Evolutionary conservation across 257 asterid genomes (phyloP), one percentile per base, ranked within the genome.

Genomic region (Prunella vulgaris): DNA sequence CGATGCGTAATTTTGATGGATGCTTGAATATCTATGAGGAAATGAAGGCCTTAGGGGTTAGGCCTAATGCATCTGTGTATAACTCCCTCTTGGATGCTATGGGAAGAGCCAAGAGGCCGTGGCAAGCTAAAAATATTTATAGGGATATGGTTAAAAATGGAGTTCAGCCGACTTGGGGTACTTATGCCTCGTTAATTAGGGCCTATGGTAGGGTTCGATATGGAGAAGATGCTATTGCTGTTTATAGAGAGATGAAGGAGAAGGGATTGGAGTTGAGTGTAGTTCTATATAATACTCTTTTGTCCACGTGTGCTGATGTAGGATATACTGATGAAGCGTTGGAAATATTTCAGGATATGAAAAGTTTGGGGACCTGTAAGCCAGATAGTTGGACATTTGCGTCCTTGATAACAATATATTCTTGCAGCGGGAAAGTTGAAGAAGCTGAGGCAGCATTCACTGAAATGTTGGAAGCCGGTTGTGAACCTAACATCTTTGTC

Each of bases 81-180:
- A 94, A 94, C 64, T 74, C 83, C 10, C 83, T 91, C 79, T 68
- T 94, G 89, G 97, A 86, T 81, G 99, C 92, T 25, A 94, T 94
- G 97, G 97, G 97, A 25, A 84, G 90, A 76, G 99, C 99, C 30
- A 94, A 77, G 84, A 86, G 98, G 80, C 97, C 98, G 0, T 91
- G 97, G 97, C 91, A 94, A 74, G 95, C 90, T 0, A 91, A 91
- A 62, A 80, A 35, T 32, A 86, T 94, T 37, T 89, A 86, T 57
- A 44, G 79, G 66, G 97, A 91, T 44, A 85, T 94, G 97, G 25
- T 83, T 66, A 77, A 49, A 48, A 86, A 72, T 54, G 93, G 86
- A 64, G 48, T 91, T 38, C 71, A 76, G 44, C 99, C 96, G 0
- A 91, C 83, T 68, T 81, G 80, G 86, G 89, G 89, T 37, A 89